A percentile compares a stretch with the other conserved stretches of the same genome.
phyloP scores from a whole-genome alignment of 2,329 filamentous ascomycete species.

The Xylariomycetidae sp. region DNA sequence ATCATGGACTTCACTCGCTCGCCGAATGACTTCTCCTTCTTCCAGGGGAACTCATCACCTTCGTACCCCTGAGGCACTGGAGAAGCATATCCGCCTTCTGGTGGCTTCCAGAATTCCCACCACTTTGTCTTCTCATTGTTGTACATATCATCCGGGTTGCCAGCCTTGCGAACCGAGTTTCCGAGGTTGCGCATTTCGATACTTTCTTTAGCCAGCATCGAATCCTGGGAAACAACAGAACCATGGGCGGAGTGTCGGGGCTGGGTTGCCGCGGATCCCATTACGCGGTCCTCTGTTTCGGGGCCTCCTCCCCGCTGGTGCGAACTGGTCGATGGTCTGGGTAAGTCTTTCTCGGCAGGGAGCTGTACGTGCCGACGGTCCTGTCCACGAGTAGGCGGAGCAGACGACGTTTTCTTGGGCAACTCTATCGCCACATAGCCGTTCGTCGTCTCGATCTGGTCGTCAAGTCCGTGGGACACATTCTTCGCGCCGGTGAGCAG shows the following conservation, averaged over 20 bases:
- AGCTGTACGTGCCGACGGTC: slow-evolving; percentile 27
- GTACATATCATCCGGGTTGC: slow-evolving; percentile 46
- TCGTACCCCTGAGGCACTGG: slow-evolving; percentile 56
- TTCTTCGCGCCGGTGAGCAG: slow-evolving; percentile 42
- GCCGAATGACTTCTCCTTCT: slow-evolving; percentile 44
- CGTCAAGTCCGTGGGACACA: slow-evolving; percentile 45
- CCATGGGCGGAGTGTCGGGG: slow-evolving; percentile 30
- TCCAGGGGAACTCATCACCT: slow-evolving; percentile 38
- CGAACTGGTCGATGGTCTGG: slow-evolving; percentile 19
- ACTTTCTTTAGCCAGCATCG: slow-evolving; percentile 29
- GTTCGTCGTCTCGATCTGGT: slow-evolving; percentile 49
- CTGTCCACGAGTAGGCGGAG: slow-evolving; percentile 16
- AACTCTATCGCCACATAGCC: slow-evolving; percentile 41
- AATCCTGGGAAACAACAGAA: slow-evolving; percentile 35
- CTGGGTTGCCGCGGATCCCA: slow-evolving; percentile 20
- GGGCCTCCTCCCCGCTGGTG: slow-evolving; percentile 13
- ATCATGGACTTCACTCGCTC: slow-evolving; percentile 45
- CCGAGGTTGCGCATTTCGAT: slow-evolving; percentile 30
- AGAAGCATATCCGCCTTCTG: slow-evolving; percentile 55
- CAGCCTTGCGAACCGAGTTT: slow-evolving; percentile 50
- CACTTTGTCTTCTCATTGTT: slow-evolving; percentile 42
- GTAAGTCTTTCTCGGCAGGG: slow-evolving; percentile 29
- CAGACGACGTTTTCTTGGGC: slow-evolving; percentile 14
- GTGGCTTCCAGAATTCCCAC: slow-evolving; percentile 63
- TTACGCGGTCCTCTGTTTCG: slow-evolving; percentile 20